A percentile compares a stretch with the other conserved stretches of the same genome.
These are phyloP conservation scores for Fomitopsis pulvina DNA, from an alignment of 768 basidiomycete species.

Conservation along the genomic window DNA sequence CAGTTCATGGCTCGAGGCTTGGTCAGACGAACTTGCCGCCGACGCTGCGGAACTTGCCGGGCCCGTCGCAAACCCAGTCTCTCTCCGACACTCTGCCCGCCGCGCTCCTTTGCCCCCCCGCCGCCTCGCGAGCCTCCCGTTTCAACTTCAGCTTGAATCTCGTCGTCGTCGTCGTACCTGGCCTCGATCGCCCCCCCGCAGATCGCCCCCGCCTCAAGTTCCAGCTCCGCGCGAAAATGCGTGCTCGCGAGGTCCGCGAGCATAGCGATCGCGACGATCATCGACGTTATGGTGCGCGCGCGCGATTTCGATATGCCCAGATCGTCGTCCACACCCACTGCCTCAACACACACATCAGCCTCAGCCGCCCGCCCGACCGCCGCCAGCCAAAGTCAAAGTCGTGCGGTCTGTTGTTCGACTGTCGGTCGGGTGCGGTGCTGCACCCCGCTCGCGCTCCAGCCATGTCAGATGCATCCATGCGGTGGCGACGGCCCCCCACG, in stretches of 20 bases:
- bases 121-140: background rate
- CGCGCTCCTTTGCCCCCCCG: too few relatives aligned
- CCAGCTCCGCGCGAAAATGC: background rate
- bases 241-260: background rate
- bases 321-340: background rate
- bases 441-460: too few relatives aligned
- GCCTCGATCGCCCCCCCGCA: background rate
- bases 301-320: too few relatives aligned
- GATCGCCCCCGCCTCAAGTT: background rate
- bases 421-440: too few relatives aligned
- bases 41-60: too few relatives aligned
- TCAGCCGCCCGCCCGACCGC: background rate
- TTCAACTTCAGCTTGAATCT: constrained; percentile 4
- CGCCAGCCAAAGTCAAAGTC: too few relatives aligned
- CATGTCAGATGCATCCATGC: background rate
- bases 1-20: too few relatives aligned
- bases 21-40: too few relatives aligned
- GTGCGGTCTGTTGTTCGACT: too few relatives aligned
- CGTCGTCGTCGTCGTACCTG: background rate
- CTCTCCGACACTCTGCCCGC: background rate
- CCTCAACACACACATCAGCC: background rate
- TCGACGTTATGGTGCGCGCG: too few relatives aligned
- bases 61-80: background rate
- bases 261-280: background rate
- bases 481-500: background rate